These are phyloP conservation scores for Coniochaeta sp. DNA, from an alignment of 2,329 filamentous ascomycete species.

Conservation along the genomic window DNA sequence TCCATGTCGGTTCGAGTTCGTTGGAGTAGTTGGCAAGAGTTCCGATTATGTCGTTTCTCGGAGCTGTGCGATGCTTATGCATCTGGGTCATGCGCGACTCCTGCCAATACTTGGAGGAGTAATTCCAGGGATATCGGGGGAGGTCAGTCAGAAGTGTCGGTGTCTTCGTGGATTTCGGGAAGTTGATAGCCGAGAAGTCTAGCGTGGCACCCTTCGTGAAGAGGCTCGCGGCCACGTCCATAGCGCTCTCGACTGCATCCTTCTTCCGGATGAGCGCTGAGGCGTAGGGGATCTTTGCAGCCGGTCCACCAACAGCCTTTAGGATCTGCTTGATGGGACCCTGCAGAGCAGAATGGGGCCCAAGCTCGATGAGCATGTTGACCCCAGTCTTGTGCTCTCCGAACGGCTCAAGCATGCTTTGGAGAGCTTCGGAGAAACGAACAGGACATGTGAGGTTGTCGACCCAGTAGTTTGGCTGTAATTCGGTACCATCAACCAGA, in stretches of 20 bases:
- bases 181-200: conserved; percentile 39
- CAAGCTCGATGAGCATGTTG: conserved; percentile 16
- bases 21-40: conserved; percentile 34
- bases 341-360: conserved; percentile 19
- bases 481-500: conserved; percentile 28
- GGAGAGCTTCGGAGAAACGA: conserved; percentile 26
- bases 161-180: conserved; percentile 26
- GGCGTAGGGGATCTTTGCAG: conserved; percentile 34
- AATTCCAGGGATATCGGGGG: conserved; percentile 40
- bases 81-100: conserved; percentile 36
- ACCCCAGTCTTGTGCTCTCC: conserved; percentile 10
- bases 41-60: conserved; percentile 39
- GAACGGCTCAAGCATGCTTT: conserved; percentile 4
- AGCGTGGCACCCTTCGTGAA: conserved; percentile 37
- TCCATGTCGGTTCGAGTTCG: conserved; percentile 39
- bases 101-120: conserved; percentile 38
- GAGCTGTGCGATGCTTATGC: conserved; percentile 31
- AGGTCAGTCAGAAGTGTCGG: conserved; percentile 34
- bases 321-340: conserved; percentile 21
- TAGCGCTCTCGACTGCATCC: conserved; percentile 34
- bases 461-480: conserved; percentile 27
- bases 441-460: conserved; percentile 31
- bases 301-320: conserved; percentile 33
- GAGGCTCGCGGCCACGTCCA: conserved; percentile 36
- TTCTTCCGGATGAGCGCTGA: conserved; percentile 44